These are phyloP conservation scores for Aspergillus brasiliensis DNA, from an alignment of 2,329 filamentous ascomycete genomes.

Conservation along the genomic window DNA sequence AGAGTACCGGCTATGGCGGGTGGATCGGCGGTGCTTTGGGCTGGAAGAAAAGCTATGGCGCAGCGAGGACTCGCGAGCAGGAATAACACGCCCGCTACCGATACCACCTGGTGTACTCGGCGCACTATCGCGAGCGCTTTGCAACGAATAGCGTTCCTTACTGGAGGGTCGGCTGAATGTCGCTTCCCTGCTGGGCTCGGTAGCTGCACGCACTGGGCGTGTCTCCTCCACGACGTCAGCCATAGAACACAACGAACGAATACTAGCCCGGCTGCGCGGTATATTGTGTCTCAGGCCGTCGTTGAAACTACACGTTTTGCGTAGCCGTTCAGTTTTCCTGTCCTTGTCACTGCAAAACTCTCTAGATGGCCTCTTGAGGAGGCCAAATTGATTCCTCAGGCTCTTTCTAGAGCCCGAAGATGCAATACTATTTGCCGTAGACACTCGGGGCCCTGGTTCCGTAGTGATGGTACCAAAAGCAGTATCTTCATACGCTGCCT, in stretches of 20 bases:
- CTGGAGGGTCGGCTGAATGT: constrained; percentile 25
- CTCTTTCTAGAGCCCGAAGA: constrained; percentile 45
- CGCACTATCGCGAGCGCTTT: constrained; percentile 28
- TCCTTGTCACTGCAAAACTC: constrained; percentile 43
- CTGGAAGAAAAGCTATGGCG: constrained; percentile 56
- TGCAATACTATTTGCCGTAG: constrained; percentile 41
- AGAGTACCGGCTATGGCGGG: constrained; percentile 44
- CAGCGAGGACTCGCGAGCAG: constrained; percentile 68
- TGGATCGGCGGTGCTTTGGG: constrained; percentile 57
- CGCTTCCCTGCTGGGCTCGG: constrained; percentile 23
- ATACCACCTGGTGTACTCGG: constrained; percentile 39
- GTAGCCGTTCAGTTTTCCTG: constrained; percentile 32
- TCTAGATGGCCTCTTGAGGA: constrained; percentile 40
- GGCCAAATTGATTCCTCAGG: constrained; percentile 36
- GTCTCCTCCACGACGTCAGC: constrained; percentile 45
- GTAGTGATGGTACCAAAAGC: constrained; percentile 44
- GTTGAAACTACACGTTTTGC: constrained; percentile 37
- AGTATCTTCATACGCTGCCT: constrained; percentile 35
- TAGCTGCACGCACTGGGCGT: constrained; percentile 22
- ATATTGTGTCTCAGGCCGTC: constrained; percentile 36
- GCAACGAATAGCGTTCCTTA: constrained; percentile 40
- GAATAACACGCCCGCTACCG: constrained; percentile 59
- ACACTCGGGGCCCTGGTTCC: constrained; percentile 42
- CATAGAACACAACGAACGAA: constrained; percentile 47
- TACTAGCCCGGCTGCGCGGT: constrained; percentile 40